Conservation (phyloP, 1,284 basidiomycete species). For the Caloboletus firmus region DNA sequence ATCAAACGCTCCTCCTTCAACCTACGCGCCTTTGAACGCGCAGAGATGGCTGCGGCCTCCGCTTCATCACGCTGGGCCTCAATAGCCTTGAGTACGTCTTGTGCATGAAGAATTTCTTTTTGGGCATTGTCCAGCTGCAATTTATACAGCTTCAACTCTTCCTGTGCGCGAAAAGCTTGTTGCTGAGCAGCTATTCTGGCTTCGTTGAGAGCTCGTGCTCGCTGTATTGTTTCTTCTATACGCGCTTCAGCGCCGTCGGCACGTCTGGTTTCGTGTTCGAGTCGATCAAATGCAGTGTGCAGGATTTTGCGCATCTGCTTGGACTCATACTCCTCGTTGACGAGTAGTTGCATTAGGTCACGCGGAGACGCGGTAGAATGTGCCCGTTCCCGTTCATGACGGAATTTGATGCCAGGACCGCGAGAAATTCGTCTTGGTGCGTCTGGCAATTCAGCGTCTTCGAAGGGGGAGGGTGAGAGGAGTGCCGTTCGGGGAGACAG, state of each 20-base stretch:
- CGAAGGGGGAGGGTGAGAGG: constrained; percentile 26
- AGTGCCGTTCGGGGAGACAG: constrained; percentile 31
- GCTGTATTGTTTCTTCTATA: constrained; percentile 48
- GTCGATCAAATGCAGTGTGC: constrained; percentile 49
- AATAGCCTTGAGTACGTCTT: constrained; percentile 43
- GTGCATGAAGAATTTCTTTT: constrained; percentile 53
- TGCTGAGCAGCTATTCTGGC: constrained; percentile 50
- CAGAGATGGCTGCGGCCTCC: constrained; percentile 46
- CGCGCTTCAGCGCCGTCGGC: constrained; percentile 53
- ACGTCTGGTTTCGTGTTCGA: constrained; percentile 53
- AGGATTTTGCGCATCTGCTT: constrained; percentile 53
- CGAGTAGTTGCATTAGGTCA: constrained; percentile 51
- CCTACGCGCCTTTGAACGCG: constrained; percentile 47
- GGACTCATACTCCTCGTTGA: constrained; percentile 57
- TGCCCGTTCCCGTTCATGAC: constrained; percentile 36
- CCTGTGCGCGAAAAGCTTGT: constrained; percentile 48
- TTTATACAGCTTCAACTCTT: constrained; percentile 61
- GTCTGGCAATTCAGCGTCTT: constrained; percentile 4
- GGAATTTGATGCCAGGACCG: constrained; percentile 33
- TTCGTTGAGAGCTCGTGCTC: constrained; percentile 55
- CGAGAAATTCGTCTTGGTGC: constrained; percentile 14
- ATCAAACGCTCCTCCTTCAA: constrained; percentile 48
- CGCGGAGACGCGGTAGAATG: constrained; percentile 35
- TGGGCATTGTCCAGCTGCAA: constrained; percentile 64
- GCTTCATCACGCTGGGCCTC: constrained; percentile 53